Conservation (phyloP, 805 yeast species). For the Pichia paraexigua region DNA sequence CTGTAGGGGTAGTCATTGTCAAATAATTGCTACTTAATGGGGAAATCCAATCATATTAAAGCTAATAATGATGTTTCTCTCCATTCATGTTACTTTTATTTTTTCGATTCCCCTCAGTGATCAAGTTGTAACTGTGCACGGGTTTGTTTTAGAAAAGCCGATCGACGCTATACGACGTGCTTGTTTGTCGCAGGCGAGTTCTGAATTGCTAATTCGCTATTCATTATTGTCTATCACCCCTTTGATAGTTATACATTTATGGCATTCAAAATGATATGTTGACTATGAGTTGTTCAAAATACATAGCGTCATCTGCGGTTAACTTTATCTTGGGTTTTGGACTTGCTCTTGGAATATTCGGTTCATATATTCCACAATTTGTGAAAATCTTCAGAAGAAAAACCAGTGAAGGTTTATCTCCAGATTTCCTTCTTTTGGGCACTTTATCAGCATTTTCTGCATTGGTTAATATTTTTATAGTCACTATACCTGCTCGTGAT, state of each 20-base stretch:
- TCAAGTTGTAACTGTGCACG: background rate
- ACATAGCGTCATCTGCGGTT: slow-evolving; percentile 36
- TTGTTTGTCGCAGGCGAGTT: background rate
- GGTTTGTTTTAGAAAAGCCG: background rate
- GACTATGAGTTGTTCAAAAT: background rate
- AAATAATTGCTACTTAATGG: background rate
- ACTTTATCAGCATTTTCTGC: slow-evolving; percentile 62
- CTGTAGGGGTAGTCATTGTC: slow-evolving; percentile 60
- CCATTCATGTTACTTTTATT: background rate
- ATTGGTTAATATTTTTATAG: slow-evolving; percentile 53
- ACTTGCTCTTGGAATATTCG: slow-evolving; percentile 58
- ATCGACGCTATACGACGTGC: background rate
- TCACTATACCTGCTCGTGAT: slow-evolving; percentile 50
- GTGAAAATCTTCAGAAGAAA: slow-evolving; percentile 45
- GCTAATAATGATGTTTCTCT: background rate
- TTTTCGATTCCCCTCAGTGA: background rate
- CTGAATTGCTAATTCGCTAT: background rate
- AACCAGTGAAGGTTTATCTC: slow-evolving; percentile 73
- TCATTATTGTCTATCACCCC: background rate
- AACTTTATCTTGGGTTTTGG: slow-evolving; percentile 42
- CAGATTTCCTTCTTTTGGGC: slow-evolving; percentile 63
- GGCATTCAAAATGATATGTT: background rate
- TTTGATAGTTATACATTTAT: background rate
- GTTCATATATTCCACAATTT: slow-evolving; percentile 74
- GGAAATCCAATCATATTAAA: background rate